Base-by-base conservation (phyloP, 805 yeast species). In the Nakazawaea ishiwadae region DNA sequence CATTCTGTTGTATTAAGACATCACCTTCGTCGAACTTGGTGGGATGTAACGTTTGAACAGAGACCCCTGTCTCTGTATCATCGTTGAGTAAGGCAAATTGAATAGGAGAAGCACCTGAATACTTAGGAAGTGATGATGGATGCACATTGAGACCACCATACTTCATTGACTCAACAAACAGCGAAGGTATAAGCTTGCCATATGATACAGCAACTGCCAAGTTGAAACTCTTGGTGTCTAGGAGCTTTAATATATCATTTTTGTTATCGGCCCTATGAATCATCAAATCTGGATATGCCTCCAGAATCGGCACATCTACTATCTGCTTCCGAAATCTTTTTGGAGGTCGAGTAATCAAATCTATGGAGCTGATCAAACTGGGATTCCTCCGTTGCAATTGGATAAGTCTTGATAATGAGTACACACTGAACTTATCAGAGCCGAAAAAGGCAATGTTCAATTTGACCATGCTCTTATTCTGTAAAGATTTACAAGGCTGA, bases 171-270 rank as follows among this genome's bases (percentile, higher is more conserved):
- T 53, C 37, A 1, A 93, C 59, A 48, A 88, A 77, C 2, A 57
- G 44, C 0, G 61, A 63, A 0, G 98, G 97, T 4, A 93, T 88
- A 34, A 91, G 65, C 38, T 70, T 69, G 0, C 98, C 99, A 58
- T 79, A 93, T 0, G 97, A 88, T 1, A 89, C 97, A 0, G 98
- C 97, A n/a, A 93, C 69, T 1, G 89, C 82, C 48, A 89, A 55
- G 47, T 84, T 75, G 56, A 73, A 81, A 2, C 57, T 42, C 1
- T 56, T 44, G 0, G 45, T 35, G 0, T 48, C 44, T 23, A 63
- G 51, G 32, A n/a, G 44, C 48, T 7, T 46, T 32, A 32, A 55
- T 49, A 68, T 73, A 20, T 75, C 81, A 0, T 48, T 36, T 1
- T 58, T 51, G 1, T 68, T 52, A 39, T 81, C 89, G 0, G 84